phyloP scores from a whole-genome alignment of 2,329 filamentous ascomycete genomes.

The Epicoccum sorghinum region DNA sequence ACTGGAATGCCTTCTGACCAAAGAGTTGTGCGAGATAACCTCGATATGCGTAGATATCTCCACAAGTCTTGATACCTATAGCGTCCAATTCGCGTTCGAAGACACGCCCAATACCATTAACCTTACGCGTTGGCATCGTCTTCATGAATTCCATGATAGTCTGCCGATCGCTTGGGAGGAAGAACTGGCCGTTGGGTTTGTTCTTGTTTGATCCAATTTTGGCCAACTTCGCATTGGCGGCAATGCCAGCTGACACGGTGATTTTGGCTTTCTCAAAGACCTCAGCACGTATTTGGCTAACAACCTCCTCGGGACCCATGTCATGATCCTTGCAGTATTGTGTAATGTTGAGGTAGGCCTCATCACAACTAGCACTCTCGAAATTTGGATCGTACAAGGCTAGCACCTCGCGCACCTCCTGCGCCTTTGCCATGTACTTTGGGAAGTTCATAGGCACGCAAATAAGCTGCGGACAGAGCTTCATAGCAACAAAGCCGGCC shows the following conservation, averaged over 20 bases:
- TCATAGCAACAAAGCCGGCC: constrained; percentile 94
- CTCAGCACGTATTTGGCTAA: constrained; percentile 77
- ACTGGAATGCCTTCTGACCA: constrained; percentile 88
- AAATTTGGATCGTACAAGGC: constrained; percentile 89
- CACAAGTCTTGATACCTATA: constrained; percentile 85
- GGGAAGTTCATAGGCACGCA: constrained; percentile 84
- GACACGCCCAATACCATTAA: constrained; percentile 93
- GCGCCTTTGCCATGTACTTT: constrained; percentile 89
- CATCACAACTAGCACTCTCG: constrained; percentile 92
- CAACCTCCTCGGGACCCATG: constrained; percentile 72
- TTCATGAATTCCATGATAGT: constrained; percentile 87
- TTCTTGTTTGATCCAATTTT: constrained; percentile 97
- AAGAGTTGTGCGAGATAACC: constrained; percentile 78
- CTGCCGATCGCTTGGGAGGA: constrained; percentile 71
- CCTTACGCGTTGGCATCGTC: constrained; percentile 81
- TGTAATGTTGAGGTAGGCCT: constrained; percentile 95
- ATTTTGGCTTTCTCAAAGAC: constrained; percentile 78
- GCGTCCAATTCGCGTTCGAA: constrained; percentile 89
- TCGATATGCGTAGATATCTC: constrained; percentile 80
- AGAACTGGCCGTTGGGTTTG: constrained; percentile 93
- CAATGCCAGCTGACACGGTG: constrained; percentile 92
- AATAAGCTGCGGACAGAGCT: constrained; percentile 85
- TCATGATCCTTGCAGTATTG: constrained; percentile 74
- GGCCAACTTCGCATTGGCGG: constrained; percentile 88
- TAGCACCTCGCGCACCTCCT: constrained; percentile 82